Base-by-base conservation (phyloP, 2,329 filamentous ascomycete species). In the Dothistroma pini region DNA sequence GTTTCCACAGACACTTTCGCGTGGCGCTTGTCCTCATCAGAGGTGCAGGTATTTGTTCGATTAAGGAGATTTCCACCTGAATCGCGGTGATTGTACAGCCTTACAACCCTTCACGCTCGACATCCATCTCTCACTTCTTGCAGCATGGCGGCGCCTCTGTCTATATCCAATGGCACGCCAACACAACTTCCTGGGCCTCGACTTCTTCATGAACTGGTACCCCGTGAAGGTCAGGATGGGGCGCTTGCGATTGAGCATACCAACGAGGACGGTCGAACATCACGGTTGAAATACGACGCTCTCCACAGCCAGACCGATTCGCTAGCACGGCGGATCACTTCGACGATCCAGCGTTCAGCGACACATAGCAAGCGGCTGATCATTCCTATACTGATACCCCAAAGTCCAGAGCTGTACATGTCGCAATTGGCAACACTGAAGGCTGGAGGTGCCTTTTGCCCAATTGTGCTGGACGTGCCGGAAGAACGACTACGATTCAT, bases 381-480 rank as follows among this genome's bases (percentile, higher is more conserved):
- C 38, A 81, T 96, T 41, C 92, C 93, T 0, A 78, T 96, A 2
- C 81, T 96, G 21, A 76, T 96, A 16, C 87, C 89, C 1, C 93
- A 96, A 75, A 89, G 85, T 14, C 85, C 88, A 10, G 82, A 87
- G 52, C 81, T 97, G 25, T 96, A 96, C 74, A 81, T 95, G 59
- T 82, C 90, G 1, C 83, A 90, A 63, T 75, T 96, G 50, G 91
- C 88, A 3, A 84, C 93, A 57, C 79, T 96, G 52, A 92, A 93
- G 74, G 86, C 87, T 12, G 93, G 93, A 7, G 90, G 84, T 38
- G 91, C 91, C 0, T 96, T 96, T 69, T 96, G 92, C 66, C 92
- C 93, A 0, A 78, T 97, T 59, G 89, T 89, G 63, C 81, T 90
- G 54, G 92, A 96, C 74, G 85, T 88, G 0, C 93, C 93, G 0